phyloP scores from a whole-genome alignment of 129 eudicot species.

The Logfia minima region DNA sequence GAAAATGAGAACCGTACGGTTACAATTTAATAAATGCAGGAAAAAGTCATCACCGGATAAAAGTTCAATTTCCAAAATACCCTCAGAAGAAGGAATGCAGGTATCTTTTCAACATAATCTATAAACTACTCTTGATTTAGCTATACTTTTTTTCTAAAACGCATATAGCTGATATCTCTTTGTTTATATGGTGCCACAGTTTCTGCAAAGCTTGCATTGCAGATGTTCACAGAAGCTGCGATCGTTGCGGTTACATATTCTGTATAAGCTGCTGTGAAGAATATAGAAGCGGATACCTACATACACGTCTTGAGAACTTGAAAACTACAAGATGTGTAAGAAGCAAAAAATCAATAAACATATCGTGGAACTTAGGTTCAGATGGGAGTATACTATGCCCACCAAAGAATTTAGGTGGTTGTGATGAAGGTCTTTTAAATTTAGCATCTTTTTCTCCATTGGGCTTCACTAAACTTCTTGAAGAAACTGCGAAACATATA shows the following conservation, averaged over 20 bases:
- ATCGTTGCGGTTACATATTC: conserved; percentile 59
- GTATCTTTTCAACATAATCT: conserved; percentile 33
- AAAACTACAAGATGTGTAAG: conserved; percentile 27
- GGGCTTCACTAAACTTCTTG: conserved; percentile 55
- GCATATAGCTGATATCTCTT: background rate
- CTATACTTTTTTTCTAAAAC: background rate
- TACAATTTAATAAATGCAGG: conserved; percentile 41
- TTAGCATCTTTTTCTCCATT: conserved; percentile 48
- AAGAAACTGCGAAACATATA: conserved; percentile 49
- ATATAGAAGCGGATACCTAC: conserved; percentile 41
- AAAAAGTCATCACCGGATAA: conserved; percentile 32
- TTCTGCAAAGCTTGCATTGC: conserved; percentile 58
- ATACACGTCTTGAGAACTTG: conserved; percentile 20
- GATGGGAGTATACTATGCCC: conserved; percentile 70
- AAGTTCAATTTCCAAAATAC: conserved; percentile 40
- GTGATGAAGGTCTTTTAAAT: conserved; percentile 47
- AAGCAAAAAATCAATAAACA: conserved; percentile 37
- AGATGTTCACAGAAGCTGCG: conserved; percentile 79
- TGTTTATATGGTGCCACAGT: conserved; percentile 39
- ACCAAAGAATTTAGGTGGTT: conserved; percentile 62
- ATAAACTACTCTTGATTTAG: background rate
- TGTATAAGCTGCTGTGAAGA: conserved; percentile 75
- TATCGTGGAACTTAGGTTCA: conserved; percentile 37
- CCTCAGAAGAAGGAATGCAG: conserved; percentile 50
- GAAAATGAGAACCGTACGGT: background rate